Evolutionary conservation across 257 asterid genomes (phyloP).

Genomic region (Capsicum pubescens): DNA sequence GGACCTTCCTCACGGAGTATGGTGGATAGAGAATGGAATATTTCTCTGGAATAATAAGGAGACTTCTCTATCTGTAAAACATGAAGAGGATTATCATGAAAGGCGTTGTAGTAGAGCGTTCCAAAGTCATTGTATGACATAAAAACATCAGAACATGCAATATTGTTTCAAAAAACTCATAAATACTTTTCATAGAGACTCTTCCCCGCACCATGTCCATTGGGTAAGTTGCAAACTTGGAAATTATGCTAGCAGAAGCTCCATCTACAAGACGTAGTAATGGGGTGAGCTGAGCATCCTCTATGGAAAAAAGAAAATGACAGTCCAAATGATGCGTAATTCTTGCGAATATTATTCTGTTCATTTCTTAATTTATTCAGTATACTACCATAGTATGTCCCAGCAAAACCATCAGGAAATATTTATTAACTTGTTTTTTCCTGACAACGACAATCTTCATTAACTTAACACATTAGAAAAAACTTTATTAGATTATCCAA

Average conservation of each 20-base stretch:
- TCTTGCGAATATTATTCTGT: not conserved
- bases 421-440: not conserved
- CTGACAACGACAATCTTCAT: too few species aligned
- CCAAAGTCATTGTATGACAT: not conserved
- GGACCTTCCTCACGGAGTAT: constrained; percentile 99
- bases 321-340: constrained; percentile 15
- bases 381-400: not conserved
- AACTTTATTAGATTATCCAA: not conserved
- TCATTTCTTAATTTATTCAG: not conserved
- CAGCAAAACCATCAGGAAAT: not conserved
- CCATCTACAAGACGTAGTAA: constrained; percentile 93
- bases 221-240: constrained; percentile 99
- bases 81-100: constrained; percentile 33
- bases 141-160: not conserved
- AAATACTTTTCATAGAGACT: constrained; percentile 83
- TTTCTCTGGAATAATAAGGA: constrained; percentile 90
- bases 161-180: constrained; percentile 23
- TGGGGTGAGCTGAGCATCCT: constrained; percentile 88
- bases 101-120: not conserved
- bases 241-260: constrained; percentile 98
- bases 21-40: constrained; percentile 89
- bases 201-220: constrained; percentile 99
- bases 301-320: constrained; percentile 48
- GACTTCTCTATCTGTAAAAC: constrained; percentile 79
- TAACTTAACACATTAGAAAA: not conserved